Evolutionary conservation across 345 rosid genomes (phyloP).

Genomic region (Eucalyptus cladocalyx): DNA sequence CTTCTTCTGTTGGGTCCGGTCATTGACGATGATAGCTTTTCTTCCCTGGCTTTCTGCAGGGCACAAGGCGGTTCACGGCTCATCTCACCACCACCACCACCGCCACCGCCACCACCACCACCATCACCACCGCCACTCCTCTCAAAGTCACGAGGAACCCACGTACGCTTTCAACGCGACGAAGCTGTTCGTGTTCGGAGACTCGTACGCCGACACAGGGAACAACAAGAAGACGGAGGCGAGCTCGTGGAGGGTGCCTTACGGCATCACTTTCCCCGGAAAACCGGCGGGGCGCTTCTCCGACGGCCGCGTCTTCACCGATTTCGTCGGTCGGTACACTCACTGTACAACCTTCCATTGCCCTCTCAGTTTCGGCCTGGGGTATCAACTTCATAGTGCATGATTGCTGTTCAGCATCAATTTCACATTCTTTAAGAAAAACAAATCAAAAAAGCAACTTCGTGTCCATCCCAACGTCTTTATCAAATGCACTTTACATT

Average conservation of each 20-base stretch:
- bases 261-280: constrained; percentile 50
- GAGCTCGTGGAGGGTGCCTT: constrained; percentile 46
- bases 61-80: not conserved
- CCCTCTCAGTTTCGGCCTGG: not conserved
- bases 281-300: constrained; percentile 60
- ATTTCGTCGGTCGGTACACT: constrained; percentile 21
- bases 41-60: not conserved
- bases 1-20: not conserved
- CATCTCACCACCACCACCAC: not conserved
- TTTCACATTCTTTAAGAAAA: not conserved
- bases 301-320: constrained; percentile 50
- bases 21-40: not conserved
- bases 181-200: constrained; percentile 62
- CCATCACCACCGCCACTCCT: not conserved
- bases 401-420: not conserved
- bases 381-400: not conserved
- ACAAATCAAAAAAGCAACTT: not conserved
- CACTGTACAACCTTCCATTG: not conserved
- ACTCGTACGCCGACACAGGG: constrained; percentile 58
- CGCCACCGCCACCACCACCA: not conserved
- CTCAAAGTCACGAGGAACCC: not conserved
- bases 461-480: not conserved
- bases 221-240: constrained; percentile 12
- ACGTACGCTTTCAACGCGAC: constrained; percentile 4
- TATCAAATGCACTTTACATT: not conserved